phyloP scores from a whole-genome alignment of 2,329 filamentous ascomycete species.

The Sporothrix euskadiensis region DNA sequence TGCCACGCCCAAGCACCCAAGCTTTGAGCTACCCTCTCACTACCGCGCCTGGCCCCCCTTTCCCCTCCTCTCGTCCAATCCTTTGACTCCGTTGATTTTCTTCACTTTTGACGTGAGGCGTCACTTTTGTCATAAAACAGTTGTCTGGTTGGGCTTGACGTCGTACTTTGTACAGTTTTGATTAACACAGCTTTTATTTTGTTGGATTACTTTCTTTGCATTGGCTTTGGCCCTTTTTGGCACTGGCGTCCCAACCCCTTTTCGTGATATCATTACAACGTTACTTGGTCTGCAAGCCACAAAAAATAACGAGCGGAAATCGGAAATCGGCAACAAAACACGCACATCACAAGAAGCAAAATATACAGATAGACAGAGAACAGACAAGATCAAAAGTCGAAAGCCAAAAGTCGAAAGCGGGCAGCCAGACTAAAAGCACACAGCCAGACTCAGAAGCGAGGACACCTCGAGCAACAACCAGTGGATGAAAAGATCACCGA shows the following conservation, averaged over 20 bases:
- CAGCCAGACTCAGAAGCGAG: neutral
- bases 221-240: neutral
- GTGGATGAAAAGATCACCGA: neutral
- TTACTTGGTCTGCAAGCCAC: constrained; percentile 16
- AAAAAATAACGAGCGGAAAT: neutral
- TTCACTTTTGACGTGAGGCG: neutral
- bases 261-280: constrained; percentile 7
- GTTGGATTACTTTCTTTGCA: too few relatives aligned
- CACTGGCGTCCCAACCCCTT: neutral
- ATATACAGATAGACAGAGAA: neutral
- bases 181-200: neutral
- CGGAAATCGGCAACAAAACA: neutral
- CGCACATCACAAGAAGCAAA: neutral
- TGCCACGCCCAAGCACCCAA: neutral
- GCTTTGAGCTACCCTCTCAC: neutral
- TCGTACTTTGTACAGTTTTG: neutral
- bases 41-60: neutral
- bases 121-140: neutral
- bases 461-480: neutral
- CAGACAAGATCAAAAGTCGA: neutral
- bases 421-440: neutral
- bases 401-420: neutral
- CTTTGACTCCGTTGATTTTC: too few relatives aligned
- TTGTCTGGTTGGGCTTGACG: neutral
- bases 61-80: neutral